Evolutionary conservation across 257 asterid genomes (phyloP), one percentile per base, ranked within the genome.

Genomic region (Penstemon barbatus): DNA sequence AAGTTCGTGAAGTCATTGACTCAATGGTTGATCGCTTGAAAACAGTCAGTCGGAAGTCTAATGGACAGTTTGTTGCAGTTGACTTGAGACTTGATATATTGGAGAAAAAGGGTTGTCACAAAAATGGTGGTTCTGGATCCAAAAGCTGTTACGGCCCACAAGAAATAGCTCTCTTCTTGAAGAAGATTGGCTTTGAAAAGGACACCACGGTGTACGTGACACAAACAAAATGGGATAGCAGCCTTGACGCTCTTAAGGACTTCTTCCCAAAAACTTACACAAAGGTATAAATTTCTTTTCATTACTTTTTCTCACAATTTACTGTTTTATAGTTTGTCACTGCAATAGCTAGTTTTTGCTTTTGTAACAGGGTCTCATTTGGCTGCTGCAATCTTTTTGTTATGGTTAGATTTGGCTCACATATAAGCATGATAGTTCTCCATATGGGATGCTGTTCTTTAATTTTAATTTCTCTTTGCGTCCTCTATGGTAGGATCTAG

Each of bases 1-100:
- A 86, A 75, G 89, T 93, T 9, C 86, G 84, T 44, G 96, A 86
- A 82, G 96, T 89, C 43, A 90, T 94, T 76, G 96, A 94, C 65
- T 89, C 95, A 6, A 87, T 89, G 88, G 70, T 86, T 57, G 95
- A 83, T 68, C 95, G 97, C 65, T 85, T 91, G 40, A 90, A 79
- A 71, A 76, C 95, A 33, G 76, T 90, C 68, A 88, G 97, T 61
- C 75, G 77, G 74, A 90, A 90, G 72, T 82, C 97, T 13, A 83
- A 83, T 57, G 98, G 98, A 25, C 95, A 87, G 87, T 90, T 93
- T 68, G 86, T 88, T 61, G 95, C 99, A 0, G 76, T 93, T 61
- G 99, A 93, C 82, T 76, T 93, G 72, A 87, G 99, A 84, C 78
- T 91, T 38, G 97, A 91, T 67, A 73, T 91, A 61, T 76, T 94